Percentiles rank a stretch among this genome's conserved stretches.
Conservation (phyloP, 305 asterid genomes). For the Petunia hybrid region DNA sequence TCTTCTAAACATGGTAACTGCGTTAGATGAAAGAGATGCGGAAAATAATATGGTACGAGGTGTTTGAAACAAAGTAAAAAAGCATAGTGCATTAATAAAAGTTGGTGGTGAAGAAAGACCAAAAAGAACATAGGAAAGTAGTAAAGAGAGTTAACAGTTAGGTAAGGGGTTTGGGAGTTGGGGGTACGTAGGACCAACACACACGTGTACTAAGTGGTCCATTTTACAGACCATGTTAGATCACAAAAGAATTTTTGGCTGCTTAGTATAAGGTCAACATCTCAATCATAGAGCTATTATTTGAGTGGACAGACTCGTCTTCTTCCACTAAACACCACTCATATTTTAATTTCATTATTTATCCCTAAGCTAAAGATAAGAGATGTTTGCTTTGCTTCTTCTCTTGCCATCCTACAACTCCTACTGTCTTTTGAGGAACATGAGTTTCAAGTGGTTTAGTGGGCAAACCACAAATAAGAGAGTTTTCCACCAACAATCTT, state of each 20-base stretch:
- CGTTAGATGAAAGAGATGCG: background rate
- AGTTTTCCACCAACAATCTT: conserved; percentile 45
- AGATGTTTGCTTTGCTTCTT: conserved; percentile 52
- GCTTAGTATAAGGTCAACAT: conserved; percentile 60
- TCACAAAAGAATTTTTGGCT: conserved; percentile 42
- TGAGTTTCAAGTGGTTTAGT: conserved; percentile 48
- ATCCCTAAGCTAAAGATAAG: conserved; percentile 35
- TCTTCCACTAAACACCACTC: conserved; percentile 54
- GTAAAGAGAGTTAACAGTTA: conserved; percentile 31
- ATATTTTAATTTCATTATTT: conserved; percentile 32
- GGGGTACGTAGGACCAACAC: conserved; percentile 33
- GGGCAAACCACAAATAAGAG: conserved; percentile 38
- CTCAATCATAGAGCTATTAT: conserved; percentile 77
- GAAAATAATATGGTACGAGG: conserved; percentile 8
- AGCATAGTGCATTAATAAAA: background rate
- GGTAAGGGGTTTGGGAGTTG: conserved; percentile 30
- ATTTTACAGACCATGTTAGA: conserved; percentile 33
- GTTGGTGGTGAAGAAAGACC: conserved; percentile 13
- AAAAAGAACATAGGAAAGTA: conserved; percentile 14
- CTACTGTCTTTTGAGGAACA: conserved; percentile 40
- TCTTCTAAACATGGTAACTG: conserved; percentile 5
- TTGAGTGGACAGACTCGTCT: conserved; percentile 54
- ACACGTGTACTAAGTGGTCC: conserved; percentile 67
- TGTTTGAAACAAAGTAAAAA: conserved; percentile 7
- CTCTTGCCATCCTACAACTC: conserved; percentile 52